These are phyloP conservation scores for Mycena rebaudengoi DNA, from an alignment of 768 basidiomycete species.

Conservation along the genomic window DNA sequence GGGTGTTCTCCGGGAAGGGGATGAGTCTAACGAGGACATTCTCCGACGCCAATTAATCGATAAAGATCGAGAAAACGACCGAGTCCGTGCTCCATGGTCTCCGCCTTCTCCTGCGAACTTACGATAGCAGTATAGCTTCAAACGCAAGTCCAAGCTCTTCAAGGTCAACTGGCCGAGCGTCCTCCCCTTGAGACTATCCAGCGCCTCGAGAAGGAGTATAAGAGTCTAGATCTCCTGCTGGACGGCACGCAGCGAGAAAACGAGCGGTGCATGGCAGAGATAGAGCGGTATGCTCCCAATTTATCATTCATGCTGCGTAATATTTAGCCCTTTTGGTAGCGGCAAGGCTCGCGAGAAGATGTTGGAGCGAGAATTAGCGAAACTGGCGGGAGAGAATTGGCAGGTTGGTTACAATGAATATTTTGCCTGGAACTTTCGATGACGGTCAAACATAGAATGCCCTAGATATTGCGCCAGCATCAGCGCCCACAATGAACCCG, in stretches of 20 bases:
- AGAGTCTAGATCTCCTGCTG: conserved; percentile 77
- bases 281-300: conserved; percentile 65
- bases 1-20: conserved; percentile 63
- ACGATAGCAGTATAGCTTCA: conserved; percentile 59
- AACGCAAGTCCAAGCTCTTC: conserved; percentile 67
- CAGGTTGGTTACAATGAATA: conserved; percentile 58
- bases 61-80: conserved; percentile 76
- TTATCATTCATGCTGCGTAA: background rate
- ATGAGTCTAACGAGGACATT: conserved; percentile 67
- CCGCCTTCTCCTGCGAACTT: background rate
- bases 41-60: conserved; percentile 72
- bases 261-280: conserved; percentile 82
- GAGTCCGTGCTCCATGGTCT: conserved; percentile 44
- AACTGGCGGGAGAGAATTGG: conserved; percentile 83
- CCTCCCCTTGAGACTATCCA: conserved; percentile 76
- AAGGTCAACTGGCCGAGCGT: conserved; percentile 70
- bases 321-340: conserved; percentile 39
- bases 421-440: background rate
- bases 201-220: conserved; percentile 74
- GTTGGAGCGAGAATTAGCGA: conserved; percentile 76
- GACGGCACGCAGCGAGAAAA: conserved; percentile 89
- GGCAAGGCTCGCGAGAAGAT: conserved; percentile 76
- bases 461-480: conserved; percentile 20
- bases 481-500: background rate
- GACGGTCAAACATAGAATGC: background rate